Percentiles rank a stretch among this genome's conserved stretches.
Evolutionary conservation across 148 eudicot genomes (phyloP).

Genomic region (Tetragonia tetragonoides): DNA sequence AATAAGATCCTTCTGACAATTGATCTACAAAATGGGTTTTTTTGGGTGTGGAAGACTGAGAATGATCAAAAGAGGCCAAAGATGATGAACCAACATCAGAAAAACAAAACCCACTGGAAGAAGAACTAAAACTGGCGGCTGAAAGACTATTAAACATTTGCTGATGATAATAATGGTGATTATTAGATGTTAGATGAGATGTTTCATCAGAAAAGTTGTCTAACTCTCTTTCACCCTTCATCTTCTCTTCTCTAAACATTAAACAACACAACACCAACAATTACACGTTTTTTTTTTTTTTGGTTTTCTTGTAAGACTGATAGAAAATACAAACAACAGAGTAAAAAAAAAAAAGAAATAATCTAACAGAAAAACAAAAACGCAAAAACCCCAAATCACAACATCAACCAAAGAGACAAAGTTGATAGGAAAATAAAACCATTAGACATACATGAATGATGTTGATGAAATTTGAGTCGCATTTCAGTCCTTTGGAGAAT

Average conservation of each 20-base stretch:
- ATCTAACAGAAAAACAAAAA: slow-evolving; percentile 5
- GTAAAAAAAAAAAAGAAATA: slow-evolving; percentile 9
- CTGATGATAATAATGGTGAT: slow-evolving; percentile 16
- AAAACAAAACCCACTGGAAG: slow-evolving; percentile 19
- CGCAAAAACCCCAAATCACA: slow-evolving; percentile 37
- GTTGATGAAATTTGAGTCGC: slow-evolving; percentile 14
- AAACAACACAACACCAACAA: slow-evolving; percentile 10
- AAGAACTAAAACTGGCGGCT: slow-evolving; percentile 20
- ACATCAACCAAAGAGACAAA: slow-evolving; percentile 21
- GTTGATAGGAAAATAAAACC: slow-evolving; percentile 10
- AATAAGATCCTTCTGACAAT: slow-evolving; percentile 17
- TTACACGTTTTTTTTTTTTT: not conserved
- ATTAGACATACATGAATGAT: slow-evolving; percentile 23
- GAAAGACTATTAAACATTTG: slow-evolving; percentile 5
- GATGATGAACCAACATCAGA: slow-evolving; percentile 40
- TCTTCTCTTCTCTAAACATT: slow-evolving; percentile 34
- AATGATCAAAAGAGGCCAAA: slow-evolving; percentile 27
- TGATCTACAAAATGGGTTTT: slow-evolving; percentile 33
- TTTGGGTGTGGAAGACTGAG: slow-evolving; percentile 9
- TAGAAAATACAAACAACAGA: slow-evolving; percentile 29
- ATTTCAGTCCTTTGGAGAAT: slow-evolving; percentile 1
- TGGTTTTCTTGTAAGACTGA: not conserved
- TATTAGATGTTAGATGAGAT: slow-evolving; percentile 24
- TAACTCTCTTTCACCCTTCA: slow-evolving; percentile 33
- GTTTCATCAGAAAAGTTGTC: slow-evolving; percentile 35